Percentiles rank a stretch among this genome's conserved stretches.
These are phyloP conservation scores for Kodamaea fukazawae DNA, from an alignment of 805 yeast genomes.

Conservation along the genomic window DNA sequence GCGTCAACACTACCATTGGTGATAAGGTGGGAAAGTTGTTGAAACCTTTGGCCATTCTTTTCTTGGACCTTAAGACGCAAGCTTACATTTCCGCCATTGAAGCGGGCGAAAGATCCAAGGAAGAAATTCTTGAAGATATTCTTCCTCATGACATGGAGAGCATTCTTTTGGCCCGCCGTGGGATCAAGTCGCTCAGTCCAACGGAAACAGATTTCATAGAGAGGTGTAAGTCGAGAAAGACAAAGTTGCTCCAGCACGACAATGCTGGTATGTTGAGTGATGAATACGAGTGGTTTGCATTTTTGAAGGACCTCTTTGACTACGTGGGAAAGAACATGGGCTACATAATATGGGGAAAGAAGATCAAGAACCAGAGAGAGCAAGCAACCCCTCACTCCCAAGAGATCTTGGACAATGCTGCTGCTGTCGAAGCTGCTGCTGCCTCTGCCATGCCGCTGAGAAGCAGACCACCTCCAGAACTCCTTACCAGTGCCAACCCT, in stretches of 20 bases:
- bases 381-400: conserved; percentile 20
- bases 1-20: conserved; percentile 32
- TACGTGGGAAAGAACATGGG: conserved; percentile 76
- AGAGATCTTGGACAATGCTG: conserved; percentile 14
- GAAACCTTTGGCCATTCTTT: conserved; percentile 77
- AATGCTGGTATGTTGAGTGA: conserved; percentile 56
- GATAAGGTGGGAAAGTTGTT: conserved; percentile 56
- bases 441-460: not conserved
- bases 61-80: conserved; percentile 88
- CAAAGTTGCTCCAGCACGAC: conserved; percentile 48
- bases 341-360: conserved; percentile 66
- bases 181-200: conserved; percentile 52
- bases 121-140: conserved; percentile 68
- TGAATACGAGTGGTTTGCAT: conserved; percentile 83
- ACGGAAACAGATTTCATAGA: conserved; percentile 76
- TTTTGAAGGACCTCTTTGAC: conserved; percentile 73
- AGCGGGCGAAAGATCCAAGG: conserved; percentile 55
- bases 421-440: not conserved
- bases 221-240: conserved; percentile 70
- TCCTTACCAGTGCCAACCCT: conserved; percentile 3
- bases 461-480: conserved; percentile 8
- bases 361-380: conserved; percentile 24
- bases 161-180: conserved; percentile 39
- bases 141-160: conserved; percentile 67
- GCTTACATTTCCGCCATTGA: conserved; percentile 88